Evolutionary conservation across 208 protist genomes (phyloP), one percentile per base, ranked within the genome.

Genomic region (Lotmaria passim): DNA sequence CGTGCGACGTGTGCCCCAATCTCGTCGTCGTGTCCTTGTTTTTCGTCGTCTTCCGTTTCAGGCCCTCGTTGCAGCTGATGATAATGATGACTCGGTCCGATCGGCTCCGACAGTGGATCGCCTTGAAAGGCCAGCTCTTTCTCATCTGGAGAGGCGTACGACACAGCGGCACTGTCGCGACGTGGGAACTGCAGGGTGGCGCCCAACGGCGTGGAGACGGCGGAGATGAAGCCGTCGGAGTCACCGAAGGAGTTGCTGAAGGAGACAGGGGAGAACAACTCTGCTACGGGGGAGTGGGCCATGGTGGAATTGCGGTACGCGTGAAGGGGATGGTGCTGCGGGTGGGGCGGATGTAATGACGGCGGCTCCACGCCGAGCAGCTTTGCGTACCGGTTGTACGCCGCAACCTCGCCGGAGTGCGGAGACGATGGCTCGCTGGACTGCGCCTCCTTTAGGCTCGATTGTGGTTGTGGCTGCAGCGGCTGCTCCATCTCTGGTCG

Each of bases 221-320:
- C 46, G 14, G 60, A 66, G 21, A 30, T 56, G 47, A 44, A 0
- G 1, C 33, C 60, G 0, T 30, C 43, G 46, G n/a, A n/a, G n/a
- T n/a, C n/a, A n/a, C 46, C 60, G 47, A 56, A 46, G 21, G 60
- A 66, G 47, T 53, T 44, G 31, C n/a, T 23, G 46, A 56, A 66
- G 15, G 60, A 66, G 33, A 44, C 14, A 2, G 44, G n/a, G 17
- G 59, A 65, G 17, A 31, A 30, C 34, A 56, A 14, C 4, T 46
- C 30, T 2, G 2, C 19, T 11, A 34, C 6, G 14, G n/a, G 30
- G 21, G 47, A 46, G 34, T 56, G 46, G 33, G 33, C 4, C 1
- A 15, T 17, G 3, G 33, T 2, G 7, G 46, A 43, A 19, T 34
- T 66, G 60, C 34, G 60, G 31, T 36, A 34, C 60, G n/a, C n/a